phyloP scores from a whole-genome alignment of 495 filamentous ascomycete genomes.

The Tirmania nivea region DNA sequence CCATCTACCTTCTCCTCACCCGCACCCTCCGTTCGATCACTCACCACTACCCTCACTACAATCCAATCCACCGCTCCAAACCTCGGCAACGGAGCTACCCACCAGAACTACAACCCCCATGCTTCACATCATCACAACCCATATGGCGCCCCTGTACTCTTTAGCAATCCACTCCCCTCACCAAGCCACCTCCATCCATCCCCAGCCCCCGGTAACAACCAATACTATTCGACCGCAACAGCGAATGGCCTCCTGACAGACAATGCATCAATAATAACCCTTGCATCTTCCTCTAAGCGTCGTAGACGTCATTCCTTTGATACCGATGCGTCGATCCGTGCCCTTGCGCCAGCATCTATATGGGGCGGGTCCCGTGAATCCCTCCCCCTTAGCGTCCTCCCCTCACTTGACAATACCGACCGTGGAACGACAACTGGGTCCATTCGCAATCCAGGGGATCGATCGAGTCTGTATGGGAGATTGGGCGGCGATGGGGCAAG shows the following conservation, averaged over 20 bases:
- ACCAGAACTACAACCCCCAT: constrained; percentile 25
- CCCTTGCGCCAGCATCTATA: constrained; percentile 71
- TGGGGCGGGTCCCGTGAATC: constrained; percentile 81
- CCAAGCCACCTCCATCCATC: constrained; percentile 29
- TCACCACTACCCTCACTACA: constrained; percentile 88
- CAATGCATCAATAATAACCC: constrained; percentile 83
- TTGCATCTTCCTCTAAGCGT: constrained; percentile 87
- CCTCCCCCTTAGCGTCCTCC: constrained; percentile 71
- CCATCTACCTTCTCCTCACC: constrained; percentile 67
- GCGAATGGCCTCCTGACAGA: constrained; percentile 85
- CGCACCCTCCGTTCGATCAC: constrained; percentile 68
- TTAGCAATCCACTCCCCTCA: constrained; percentile 81
- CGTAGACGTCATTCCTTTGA: constrained; percentile 76
- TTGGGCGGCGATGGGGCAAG: constrained; percentile 7
- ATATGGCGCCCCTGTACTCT: constrained; percentile 38
- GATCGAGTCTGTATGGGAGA: constrained; percentile 6
- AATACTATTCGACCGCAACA: constrained; percentile 66
- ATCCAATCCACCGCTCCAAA: constrained; percentile 66
- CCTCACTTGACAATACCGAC: constrained; percentile 34
- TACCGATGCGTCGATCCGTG: constrained; percentile 86
- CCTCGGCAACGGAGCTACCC: constrained; percentile 13
- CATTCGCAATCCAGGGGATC: constrained; percentile 7
- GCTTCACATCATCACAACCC: constrained; percentile 29
- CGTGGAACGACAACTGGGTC: constrained; percentile 5
- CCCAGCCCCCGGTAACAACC: not conserved